Conservation (phyloP, 2,329 filamentous ascomycete genomes). For the Trichoderma guizhouense region DNA sequence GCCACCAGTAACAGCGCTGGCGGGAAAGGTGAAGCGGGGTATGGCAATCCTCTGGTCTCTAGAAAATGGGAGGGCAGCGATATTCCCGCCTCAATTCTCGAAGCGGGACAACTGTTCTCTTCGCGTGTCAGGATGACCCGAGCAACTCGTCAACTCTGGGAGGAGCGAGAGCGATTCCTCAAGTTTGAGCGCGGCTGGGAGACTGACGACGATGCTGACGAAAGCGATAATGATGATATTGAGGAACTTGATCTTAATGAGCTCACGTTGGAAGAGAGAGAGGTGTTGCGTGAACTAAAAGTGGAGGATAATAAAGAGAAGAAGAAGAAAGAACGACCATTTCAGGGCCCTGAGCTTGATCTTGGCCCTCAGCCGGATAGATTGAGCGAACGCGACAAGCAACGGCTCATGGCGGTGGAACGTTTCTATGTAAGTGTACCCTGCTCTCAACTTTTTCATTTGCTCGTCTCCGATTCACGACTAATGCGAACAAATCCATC, state of each 20-base stretch:
- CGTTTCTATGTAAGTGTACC: conserved; percentile 71
- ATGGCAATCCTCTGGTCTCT: conserved; percentile 77
- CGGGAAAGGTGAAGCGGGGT: conserved; percentile 77
- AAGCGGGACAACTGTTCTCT: conserved; percentile 90
- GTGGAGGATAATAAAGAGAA: conserved; percentile 34
- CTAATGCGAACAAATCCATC: conserved; percentile 29
- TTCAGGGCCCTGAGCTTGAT: conserved; percentile 33
- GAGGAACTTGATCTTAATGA: conserved; percentile 47
- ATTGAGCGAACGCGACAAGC: conserved; percentile 54
- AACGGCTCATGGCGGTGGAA: conserved; percentile 71
- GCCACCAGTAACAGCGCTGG: conserved; percentile 84
- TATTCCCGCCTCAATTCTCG: conserved; percentile 89
- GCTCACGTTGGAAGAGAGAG: conserved; percentile 39
- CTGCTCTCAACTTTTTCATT: not conserved
- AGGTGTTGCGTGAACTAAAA: conserved; percentile 42
- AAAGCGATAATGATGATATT: conserved; percentile 43
- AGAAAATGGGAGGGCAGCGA: conserved; percentile 91
- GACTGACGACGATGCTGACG: conserved; percentile 34
- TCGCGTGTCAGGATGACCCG: conserved; percentile 86
- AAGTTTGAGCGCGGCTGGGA: conserved; percentile 91
- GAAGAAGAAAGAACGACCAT: conserved; percentile 26
- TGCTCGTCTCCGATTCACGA: not conserved
- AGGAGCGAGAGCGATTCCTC: conserved; percentile 86
- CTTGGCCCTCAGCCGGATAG: conserved; percentile 47
- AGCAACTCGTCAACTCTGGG: conserved; percentile 90